Conservation (phyloP, 345 rosid genomes). For the Salix caprea region DNA sequence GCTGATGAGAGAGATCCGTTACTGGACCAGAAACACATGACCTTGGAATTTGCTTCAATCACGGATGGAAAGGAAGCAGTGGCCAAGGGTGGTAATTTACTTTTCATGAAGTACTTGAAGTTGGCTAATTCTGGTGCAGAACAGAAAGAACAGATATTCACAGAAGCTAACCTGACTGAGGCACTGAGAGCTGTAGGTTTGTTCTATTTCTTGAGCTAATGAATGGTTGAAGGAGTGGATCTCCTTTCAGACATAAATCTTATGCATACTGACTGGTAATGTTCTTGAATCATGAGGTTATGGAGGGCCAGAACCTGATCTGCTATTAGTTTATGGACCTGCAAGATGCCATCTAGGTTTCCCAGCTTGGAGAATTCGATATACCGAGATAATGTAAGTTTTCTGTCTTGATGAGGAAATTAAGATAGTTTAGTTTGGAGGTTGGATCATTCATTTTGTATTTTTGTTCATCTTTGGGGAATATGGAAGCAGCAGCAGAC, state of each 20-base stretch:
- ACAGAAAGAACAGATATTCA: constrained; percentile 45
- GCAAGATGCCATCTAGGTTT: constrained; percentile 85
- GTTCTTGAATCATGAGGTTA: constrained; percentile 45
- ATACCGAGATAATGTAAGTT: constrained; percentile 79
- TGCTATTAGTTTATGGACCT: constrained; percentile 81
- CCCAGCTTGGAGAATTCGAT: constrained; percentile 90
- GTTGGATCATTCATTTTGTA: neutral
- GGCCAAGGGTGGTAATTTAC: constrained; percentile 76
- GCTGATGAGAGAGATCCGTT: constrained; percentile 27
- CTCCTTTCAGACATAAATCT: constrained; percentile 8
- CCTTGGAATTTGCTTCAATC: constrained; percentile 61
- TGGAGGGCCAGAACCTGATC: constrained; percentile 67
- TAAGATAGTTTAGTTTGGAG: constrained; percentile 1
- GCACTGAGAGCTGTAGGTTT: constrained; percentile 67
- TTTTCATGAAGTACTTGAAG: constrained; percentile 45
- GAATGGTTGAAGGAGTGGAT: neutral
- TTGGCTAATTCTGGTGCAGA: constrained; percentile 27
- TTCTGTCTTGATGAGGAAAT: constrained; percentile 6
- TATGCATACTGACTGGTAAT: constrained; percentile 1
- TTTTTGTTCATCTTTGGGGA: neutral
- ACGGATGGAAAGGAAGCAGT: constrained; percentile 85
- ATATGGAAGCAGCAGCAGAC: neutral
- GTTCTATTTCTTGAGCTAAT: constrained; percentile 27
- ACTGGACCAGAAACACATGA: constrained; percentile 29
- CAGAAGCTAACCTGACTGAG: constrained; percentile 64